These are phyloP conservation scores for Avena atlantica DNA, from an alignment of 176 grass and related monocot genomes.

Conservation along the genomic window DNA sequence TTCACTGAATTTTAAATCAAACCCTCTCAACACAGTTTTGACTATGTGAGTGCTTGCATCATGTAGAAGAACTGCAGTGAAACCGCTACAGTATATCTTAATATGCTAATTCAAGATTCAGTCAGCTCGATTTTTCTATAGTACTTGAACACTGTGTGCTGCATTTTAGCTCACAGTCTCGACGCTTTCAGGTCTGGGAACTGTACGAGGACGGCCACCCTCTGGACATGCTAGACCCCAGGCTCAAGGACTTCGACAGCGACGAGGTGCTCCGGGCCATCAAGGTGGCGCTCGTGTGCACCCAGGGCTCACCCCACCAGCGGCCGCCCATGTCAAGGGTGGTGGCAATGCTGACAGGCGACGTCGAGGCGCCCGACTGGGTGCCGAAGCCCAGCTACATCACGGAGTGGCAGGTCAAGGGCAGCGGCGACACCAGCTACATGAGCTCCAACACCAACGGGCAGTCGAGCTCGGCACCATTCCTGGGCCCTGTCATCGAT, in stretches of 20 bases:
- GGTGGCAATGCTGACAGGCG: constrained; percentile 64
- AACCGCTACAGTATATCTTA: no score
- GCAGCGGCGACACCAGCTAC: constrained; percentile 39
- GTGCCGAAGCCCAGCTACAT: constrained; percentile 70
- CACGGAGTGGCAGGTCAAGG: constrained; percentile 75
- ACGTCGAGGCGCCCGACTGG: constrained; percentile 46
- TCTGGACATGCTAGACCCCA: constrained; percentile 60
- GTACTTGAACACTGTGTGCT: background rate
- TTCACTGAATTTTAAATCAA: background rate
- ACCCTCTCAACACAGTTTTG: background rate
- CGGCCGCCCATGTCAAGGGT: constrained; percentile 81
- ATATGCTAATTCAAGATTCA: background rate
- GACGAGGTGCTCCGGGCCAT: constrained; percentile 64
- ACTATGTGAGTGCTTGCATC: background rate
- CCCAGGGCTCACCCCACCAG: constrained; percentile 61
- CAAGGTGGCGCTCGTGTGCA: constrained; percentile 66
- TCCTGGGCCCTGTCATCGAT: constrained; percentile 39
- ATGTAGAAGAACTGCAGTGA: background rate
- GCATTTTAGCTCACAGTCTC: background rate
- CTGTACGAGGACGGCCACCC: constrained; percentile 52
- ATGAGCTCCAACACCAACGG: constrained; percentile 30
- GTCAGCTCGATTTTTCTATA: background rate
- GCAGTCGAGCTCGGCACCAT: constrained; percentile 30
- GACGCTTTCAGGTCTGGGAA: constrained; percentile 63
- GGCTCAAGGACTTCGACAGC: constrained; percentile 43